Conservation (phyloP, 148 eudicot species). For the Pharnaceum exiguum region DNA sequence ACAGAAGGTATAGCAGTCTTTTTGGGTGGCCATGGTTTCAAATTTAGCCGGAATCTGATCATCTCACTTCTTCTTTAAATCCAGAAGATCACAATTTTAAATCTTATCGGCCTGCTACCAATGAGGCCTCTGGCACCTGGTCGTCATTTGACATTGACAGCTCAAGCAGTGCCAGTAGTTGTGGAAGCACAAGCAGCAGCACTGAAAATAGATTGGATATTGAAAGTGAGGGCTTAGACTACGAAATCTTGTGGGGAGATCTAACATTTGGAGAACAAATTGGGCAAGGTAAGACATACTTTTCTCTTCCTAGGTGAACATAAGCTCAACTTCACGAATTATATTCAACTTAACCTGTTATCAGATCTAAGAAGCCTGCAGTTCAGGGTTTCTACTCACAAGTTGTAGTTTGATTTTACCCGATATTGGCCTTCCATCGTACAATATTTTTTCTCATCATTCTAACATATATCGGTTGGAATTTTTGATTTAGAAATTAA, state of each 20-base stretch:
- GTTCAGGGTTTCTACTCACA: no score
- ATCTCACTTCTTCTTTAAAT: constrained; percentile 26
- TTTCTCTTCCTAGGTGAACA: no score
- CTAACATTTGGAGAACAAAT: constrained; percentile 89
- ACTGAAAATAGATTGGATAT: constrained; percentile 64
- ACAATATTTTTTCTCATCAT: no score
- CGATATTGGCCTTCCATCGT: no score
- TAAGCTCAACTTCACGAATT: no score
- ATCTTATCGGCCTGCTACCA: constrained; percentile 33
- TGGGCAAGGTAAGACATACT: constrained; percentile 72
- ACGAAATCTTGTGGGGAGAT: constrained; percentile 96
- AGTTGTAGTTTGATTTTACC: no score
- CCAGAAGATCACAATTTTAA: constrained; percentile 47
- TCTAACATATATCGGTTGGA: no score
- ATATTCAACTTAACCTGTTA: no score
- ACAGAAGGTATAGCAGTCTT: constrained; percentile 45
- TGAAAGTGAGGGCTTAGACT: constrained; percentile 75
- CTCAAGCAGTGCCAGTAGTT: constrained; percentile 84
- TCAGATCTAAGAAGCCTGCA: no score
- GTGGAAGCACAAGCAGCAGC: constrained; percentile 83
- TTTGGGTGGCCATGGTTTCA: constrained; percentile 65
- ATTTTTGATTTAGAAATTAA: no score
- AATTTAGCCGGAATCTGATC: constrained; percentile 57
- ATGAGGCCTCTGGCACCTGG: constrained; percentile 83
- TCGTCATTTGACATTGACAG: constrained; percentile 75